phyloP scores from a whole-genome alignment of 192 early-diverging fungal species.

The Podila horticola region DNA sequence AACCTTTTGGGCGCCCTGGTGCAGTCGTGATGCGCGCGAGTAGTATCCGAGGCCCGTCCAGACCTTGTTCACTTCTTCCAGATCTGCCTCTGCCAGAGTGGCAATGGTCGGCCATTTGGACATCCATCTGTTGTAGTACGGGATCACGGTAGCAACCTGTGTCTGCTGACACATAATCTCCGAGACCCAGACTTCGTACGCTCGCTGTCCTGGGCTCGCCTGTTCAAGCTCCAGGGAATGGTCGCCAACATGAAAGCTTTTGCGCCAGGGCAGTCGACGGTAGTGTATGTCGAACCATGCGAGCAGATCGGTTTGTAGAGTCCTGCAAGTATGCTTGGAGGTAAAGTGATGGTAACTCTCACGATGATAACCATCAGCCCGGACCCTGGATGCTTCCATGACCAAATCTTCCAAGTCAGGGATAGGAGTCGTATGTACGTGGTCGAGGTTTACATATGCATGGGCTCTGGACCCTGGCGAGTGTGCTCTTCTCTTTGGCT shows the following conservation, averaged over 20 bases:
- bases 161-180: conserved; percentile 91
- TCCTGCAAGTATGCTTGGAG: conserved; percentile 3
- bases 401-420: conserved; percentile 47
- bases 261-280: conserved; percentile 74
- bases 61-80: conserved; percentile 69
- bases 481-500: neutral
- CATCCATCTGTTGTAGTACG: conserved; percentile 79
- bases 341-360: conserved; percentile 52
- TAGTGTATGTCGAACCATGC: conserved; percentile 71
- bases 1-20: conserved; percentile 72
- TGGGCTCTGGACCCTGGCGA: too few species aligned
- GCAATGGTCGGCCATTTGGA: conserved; percentile 74
- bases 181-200: conserved; percentile 82
- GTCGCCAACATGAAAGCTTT: conserved; percentile 27
- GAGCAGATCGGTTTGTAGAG: conserved; percentile 58
- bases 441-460: too few species aligned
- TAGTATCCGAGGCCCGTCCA: conserved; percentile 89
- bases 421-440: neutral
- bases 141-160: conserved; percentile 75
- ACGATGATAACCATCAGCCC: conserved; percentile 13
- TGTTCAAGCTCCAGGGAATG: conserved; percentile 22
- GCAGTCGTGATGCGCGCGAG: conserved; percentile 72
- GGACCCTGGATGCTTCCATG: conserved; percentile 21
- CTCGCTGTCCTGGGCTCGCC: conserved; percentile 56
- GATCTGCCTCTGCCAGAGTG: conserved; percentile 69